Evolutionary conservation across 306 rosid species (phyloP).

Genomic region (Quercus mongolica): DNA sequence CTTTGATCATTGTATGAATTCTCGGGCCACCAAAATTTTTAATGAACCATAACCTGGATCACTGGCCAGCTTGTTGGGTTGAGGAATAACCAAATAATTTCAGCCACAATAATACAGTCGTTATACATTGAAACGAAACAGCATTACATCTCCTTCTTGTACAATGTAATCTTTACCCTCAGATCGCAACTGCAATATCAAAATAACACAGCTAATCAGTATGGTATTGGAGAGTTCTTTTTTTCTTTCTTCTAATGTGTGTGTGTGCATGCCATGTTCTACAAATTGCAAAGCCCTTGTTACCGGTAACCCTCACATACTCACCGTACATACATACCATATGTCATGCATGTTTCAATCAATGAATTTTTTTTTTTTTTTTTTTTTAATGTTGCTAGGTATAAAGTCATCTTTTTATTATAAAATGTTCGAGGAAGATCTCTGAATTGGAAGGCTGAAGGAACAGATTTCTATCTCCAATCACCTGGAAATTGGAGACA

Average conservation of each 20-base stretch:
- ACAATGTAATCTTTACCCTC: constrained; percentile 95
- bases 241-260: neutral
- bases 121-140: constrained; percentile 91
- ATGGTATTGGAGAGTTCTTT: constrained; percentile 2
- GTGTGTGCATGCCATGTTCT: neutral
- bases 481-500: too few species aligned
- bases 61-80: neutral
- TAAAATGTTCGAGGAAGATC: neutral
- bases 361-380: neutral
- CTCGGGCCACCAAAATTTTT: neutral
- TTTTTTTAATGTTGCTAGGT: too few species aligned
- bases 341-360: neutral
- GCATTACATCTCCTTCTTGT: constrained; percentile 93
- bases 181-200: constrained; percentile 76
- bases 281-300: neutral
- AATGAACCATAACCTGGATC: neutral
- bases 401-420: neutral
- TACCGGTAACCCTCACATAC: neutral
- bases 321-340: neutral
- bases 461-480: too few species aligned
- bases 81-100: neutral
- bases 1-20: neutral
- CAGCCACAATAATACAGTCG: neutral
- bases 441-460: too few species aligned
- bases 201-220: neutral